Conservation (phyloP, 2,329 filamentous ascomycete genomes). For the Colletotrichum noveboracense region DNA sequence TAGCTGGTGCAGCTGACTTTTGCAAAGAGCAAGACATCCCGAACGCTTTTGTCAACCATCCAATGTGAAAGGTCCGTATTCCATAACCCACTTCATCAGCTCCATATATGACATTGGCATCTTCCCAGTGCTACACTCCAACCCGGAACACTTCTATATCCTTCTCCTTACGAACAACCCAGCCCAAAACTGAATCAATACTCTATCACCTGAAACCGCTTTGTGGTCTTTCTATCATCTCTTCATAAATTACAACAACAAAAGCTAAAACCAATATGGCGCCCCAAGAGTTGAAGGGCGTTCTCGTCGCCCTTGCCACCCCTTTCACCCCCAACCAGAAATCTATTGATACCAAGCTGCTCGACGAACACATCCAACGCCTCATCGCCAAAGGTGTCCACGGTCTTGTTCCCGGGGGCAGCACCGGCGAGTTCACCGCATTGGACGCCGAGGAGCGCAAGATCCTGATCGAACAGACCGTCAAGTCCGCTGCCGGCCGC, state of each 20-base stretch:
- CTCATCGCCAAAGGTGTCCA: conserved; percentile 50
- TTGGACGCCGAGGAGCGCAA: conserved; percentile 50
- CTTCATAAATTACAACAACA: neutral
- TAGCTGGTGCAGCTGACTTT: neutral
- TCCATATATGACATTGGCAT: neutral
- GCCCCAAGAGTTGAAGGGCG: conserved; percentile 37
- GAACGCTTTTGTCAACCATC: neutral
- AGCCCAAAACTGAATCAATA: neutral
- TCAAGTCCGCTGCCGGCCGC: conserved; percentile 41
- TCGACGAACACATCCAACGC: conserved; percentile 49
- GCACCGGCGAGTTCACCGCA: conserved; percentile 55
- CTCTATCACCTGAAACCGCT: rapidly evolving
- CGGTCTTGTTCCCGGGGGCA: conserved; percentile 55
- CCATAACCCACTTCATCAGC: neutral
- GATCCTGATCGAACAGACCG: conserved; percentile 40
- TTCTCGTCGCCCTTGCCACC: conserved; percentile 54
- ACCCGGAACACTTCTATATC: rapidly evolving
- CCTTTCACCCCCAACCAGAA: conserved; percentile 48
- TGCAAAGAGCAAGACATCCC: neutral
- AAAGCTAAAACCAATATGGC: neutral
- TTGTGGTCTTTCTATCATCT: neutral
- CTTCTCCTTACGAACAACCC: rapidly evolving
- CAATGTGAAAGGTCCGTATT: neutral
- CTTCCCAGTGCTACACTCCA: rapidly evolving
- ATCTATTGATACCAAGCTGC: conserved; percentile 41